Base-by-base conservation (phyloP, 164 flowering plant species). In the Euptelea pleiosperma region DNA sequence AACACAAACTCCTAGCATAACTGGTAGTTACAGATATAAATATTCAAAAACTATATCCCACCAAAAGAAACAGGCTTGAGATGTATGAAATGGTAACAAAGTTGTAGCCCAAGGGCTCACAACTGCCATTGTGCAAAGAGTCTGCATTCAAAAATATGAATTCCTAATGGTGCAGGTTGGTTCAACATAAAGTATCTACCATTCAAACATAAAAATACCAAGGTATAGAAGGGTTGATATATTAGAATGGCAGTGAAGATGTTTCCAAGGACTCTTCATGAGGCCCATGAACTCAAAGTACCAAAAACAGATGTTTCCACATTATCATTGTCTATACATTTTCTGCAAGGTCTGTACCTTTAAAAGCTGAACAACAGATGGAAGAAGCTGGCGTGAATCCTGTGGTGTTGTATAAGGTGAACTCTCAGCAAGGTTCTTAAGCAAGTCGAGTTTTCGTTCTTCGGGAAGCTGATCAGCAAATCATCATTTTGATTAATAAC, bases 331-430 rank as follows among this genome's bases (percentile, higher is more conserved):
- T 54, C 30, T 12, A 45, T 10, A 28, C 18, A 36, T 15, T 46
- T n/a, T n/a, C 3, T 14, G 40, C 40, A 45, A 35, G 43, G 31
- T 22, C 21, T 24, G 51, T 73, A 91, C 97, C 99, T 88, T 93
- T 37, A 93, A 60, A 25, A 93, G 85, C 73, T 79, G 85, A 64
- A 82, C 84, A 64, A 93, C 65, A 45, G 89, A 83, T 52, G 96
- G 94, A 70, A 93, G 92, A 62, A 86, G 79, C 69, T 82, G 91
- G 25, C 97, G 85, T 49, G 99, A 78, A 66, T 90, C 97, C 39
- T 82, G 99, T 12, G 99, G 84, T 34, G 86, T 55, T 42, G 95
- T 81, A 63, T 82, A 88, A 55, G 97, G 91, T 42, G 97, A 82
- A 62, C 87, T 68, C 73, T 93, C 99, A 30, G 97, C 92, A 72